Conservation (phyloP, 805 yeast species). For the Metschnikowia orientalis region DNA sequence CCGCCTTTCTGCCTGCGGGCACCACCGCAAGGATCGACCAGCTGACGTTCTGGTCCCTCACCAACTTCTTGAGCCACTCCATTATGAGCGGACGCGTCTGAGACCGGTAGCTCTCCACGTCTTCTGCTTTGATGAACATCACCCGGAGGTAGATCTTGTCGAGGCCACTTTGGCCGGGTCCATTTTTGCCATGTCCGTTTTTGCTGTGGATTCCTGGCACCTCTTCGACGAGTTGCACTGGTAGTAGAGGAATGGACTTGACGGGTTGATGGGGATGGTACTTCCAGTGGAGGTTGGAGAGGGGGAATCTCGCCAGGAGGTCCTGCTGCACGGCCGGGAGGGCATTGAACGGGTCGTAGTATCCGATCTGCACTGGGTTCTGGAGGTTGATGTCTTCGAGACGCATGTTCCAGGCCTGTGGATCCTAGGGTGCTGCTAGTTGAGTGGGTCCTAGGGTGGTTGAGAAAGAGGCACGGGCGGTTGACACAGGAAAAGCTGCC, state of each 20-base stretch:
- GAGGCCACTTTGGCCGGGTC: slow-evolving; percentile 8
- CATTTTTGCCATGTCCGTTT: slow-evolving; percentile 1
- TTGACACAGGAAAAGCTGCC: too few relatives aligned
- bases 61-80: slow-evolving; percentile 64
- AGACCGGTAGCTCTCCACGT: slow-evolving; percentile 68
- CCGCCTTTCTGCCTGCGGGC: slow-evolving; percentile 34
- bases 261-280: slow-evolving; percentile 45
- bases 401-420: slow-evolving; percentile 8
- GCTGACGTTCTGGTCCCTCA: slow-evolving; percentile 42
- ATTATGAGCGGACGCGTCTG: slow-evolving; percentile 77
- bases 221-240: slow-evolving; percentile 55
- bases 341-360: slow-evolving; percentile 71
- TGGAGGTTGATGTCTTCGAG: slow-evolving; percentile 14
- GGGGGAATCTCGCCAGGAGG: slow-evolving; percentile 45
- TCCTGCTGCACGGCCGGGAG: slow-evolving; percentile 42
- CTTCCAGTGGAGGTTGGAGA: slow-evolving; percentile 71
- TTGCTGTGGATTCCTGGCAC: slow-evolving; percentile 34
- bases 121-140: slow-evolving; percentile 63
- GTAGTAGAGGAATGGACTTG: slow-evolving; percentile 59
- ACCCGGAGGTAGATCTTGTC: slow-evolving; percentile 54
- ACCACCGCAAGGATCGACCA: slow-evolving; percentile 59
- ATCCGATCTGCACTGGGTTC: slow-evolving; percentile 42
- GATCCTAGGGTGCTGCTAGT: too few relatives aligned
- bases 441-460: too few relatives aligned
- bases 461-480: too few relatives aligned